Base-by-base conservation (phyloP, 2,329 filamentous ascomycete genomes). In the Raffaelea ambrosiae region DNA sequence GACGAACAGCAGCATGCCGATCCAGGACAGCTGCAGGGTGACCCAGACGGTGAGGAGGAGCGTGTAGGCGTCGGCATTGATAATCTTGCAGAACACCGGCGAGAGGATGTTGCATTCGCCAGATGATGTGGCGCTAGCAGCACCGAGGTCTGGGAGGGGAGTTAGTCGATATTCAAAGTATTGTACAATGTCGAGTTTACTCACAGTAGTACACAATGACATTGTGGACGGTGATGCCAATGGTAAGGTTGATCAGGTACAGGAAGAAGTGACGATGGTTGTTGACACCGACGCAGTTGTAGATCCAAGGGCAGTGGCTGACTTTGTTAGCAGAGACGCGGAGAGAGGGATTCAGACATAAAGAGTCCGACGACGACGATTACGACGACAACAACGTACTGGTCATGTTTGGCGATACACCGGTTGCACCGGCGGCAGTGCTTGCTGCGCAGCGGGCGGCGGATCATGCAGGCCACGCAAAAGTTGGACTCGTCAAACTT, bases 301-400 rank as follows among this genome's bases (percentile, higher is more conserved):
- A 86, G 21, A 97, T 87, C 93, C 93, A 98, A 0, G 93, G 93
- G 60, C 93, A 98, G 62, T 98, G 93, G 61, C 88, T 94, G n/a
- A 47, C 4, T 29, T 23, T 7, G 40, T 43, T 29, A 43, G 40
- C 13, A 29, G 26, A 29, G 26, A 29, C 7, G 13, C 26, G n/a
- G n/a, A n/a, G n/a, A n/a, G n/a, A n/a, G n/a, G n/a, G n/a, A n/a
- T n/a, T n/a, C n/a, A n/a, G n/a, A n/a, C n/a, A n/a, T n/a, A n/a
- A n/a, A n/a, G n/a, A n/a, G n/a, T n/a, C n/a, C n/a, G n/a, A n/a
- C n/a, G 35, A 38, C 35, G 35, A n/a, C n/a, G n/a, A n/a, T n/a
- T 29, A 29, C 26, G n/a, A 44, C n/a, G 19, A 41, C 18, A 20
- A 19, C n/a, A 26, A 75, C 87, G 75, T 68, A 94, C 88, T 98